phyloP scores from a whole-genome alignment of 129 eudicot genomes.

The Logfia minima region DNA sequence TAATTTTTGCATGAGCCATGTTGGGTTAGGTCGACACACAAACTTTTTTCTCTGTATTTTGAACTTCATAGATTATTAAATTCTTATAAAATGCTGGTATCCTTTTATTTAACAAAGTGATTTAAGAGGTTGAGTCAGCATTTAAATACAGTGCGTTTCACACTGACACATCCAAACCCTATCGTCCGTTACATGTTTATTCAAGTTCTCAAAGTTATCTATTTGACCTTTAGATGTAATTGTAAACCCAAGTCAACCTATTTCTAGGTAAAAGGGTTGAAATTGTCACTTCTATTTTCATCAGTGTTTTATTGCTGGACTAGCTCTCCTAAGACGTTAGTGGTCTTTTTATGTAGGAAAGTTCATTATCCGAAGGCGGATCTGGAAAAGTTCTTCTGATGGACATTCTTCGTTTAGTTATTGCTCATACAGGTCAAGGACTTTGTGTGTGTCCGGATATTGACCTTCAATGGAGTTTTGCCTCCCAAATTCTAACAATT shows the following conservation, averaged over 20 bases:
- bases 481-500: conserved; percentile 70
- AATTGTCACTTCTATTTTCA: background rate
- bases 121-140: background rate
- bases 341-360: conserved; percentile 47
- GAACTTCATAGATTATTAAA: background rate
- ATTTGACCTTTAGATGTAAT: conserved; percentile 7
- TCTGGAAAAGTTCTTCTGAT: conserved; percentile 45
- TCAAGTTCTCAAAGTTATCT: background rate
- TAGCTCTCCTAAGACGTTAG: conserved; percentile 14
- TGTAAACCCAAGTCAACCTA: background rate
- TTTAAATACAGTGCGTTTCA: background rate
- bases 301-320: conserved; percentile 2
- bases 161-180: background rate
- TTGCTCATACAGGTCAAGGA: conserved; percentile 69
- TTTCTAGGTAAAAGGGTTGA: background rate
- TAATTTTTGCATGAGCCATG: background rate
- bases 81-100: background rate
- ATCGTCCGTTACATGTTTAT: background rate
- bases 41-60: too few species aligned
- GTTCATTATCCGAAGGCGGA: conserved; percentile 35
- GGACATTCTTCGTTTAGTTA: conserved; percentile 62
- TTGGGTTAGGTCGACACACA: background rate
- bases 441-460: conserved; percentile 60
- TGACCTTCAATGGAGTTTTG: conserved; percentile 60
- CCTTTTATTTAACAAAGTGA: background rate